A percentile compares a stretch with the other conserved stretches of the same genome.
Conservation (phyloP, 768 basidiomycete genomes). For the Tylopilus intermedius region DNA sequence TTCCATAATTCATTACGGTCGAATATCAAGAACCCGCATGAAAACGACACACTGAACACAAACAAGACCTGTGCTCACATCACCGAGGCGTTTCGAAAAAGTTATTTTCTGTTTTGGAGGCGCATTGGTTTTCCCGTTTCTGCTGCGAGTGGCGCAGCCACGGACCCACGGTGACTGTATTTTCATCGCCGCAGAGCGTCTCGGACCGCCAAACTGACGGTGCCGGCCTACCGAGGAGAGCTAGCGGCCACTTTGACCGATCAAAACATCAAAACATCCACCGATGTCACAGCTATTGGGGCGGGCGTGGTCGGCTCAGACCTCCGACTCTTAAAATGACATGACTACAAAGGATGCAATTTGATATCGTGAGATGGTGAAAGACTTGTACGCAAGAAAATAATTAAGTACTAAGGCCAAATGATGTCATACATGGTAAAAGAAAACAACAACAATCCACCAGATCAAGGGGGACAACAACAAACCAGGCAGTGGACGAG, state of each 20-base stretch:
- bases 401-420: conserved; percentile 15
- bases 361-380: conserved; percentile 3
- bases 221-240: not conserved
- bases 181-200: not conserved
- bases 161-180: not conserved
- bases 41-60: conserved; percentile 2
- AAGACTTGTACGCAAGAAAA: conserved; percentile 16
- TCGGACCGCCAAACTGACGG: not conserved
- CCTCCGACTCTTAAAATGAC: not conserved
- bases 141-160: not conserved
- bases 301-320: not conserved
- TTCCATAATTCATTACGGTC: conserved; percentile 12
- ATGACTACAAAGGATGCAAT: not conserved
- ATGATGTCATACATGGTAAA: conserved; percentile 17
- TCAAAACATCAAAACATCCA: not conserved
- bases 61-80: not conserved
- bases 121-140: not conserved
- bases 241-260: too few species aligned
- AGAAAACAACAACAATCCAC: conserved; percentile 8
- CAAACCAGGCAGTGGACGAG: not conserved
- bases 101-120: not conserved
- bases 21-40: conserved; percentile 16
- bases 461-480: not conserved
- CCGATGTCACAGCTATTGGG: not conserved
- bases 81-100: not conserved